Conservation (phyloP, 2,329 filamentous ascomycete genomes). For the Coniochaeta sp. region DNA sequence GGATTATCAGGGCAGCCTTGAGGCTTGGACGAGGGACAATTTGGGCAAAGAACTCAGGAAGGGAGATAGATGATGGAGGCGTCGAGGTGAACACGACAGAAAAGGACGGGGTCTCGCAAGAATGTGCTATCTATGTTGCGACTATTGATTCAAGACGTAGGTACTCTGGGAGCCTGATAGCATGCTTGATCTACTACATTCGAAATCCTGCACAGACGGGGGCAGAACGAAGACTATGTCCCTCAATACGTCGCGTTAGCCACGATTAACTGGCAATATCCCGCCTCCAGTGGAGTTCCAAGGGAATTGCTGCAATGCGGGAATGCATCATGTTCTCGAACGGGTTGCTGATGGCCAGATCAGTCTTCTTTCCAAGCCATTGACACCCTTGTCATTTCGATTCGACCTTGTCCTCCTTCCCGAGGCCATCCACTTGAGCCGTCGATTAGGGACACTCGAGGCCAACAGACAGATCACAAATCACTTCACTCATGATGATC, state of each 20-base stretch:
- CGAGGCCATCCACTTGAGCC: not conserved
- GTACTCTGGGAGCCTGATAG: not conserved
- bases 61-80: too few species aligned
- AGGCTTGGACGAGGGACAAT: not conserved
- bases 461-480: conserved; percentile 1
- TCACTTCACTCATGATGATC: not conserved
- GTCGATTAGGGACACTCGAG: not conserved
- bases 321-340: not conserved
- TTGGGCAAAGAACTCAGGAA: not conserved
- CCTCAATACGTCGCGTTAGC: not conserved
- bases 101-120: not conserved
- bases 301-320: not conserved
- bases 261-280: not conserved
- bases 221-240: too few species aligned
- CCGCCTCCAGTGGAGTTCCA: not conserved
- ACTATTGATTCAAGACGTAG: not conserved
- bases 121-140: not conserved
- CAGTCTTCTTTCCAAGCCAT: not conserved
- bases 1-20: too few species aligned
- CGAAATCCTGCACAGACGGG: too few species aligned
- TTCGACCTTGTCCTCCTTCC: not conserved
- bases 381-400: not conserved
- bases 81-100: not conserved
- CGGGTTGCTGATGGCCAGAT: not conserved
- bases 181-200: too few species aligned